Base-by-base conservation (phyloP, 2,329 filamentous ascomycete species). In the Capronia americana region DNA sequence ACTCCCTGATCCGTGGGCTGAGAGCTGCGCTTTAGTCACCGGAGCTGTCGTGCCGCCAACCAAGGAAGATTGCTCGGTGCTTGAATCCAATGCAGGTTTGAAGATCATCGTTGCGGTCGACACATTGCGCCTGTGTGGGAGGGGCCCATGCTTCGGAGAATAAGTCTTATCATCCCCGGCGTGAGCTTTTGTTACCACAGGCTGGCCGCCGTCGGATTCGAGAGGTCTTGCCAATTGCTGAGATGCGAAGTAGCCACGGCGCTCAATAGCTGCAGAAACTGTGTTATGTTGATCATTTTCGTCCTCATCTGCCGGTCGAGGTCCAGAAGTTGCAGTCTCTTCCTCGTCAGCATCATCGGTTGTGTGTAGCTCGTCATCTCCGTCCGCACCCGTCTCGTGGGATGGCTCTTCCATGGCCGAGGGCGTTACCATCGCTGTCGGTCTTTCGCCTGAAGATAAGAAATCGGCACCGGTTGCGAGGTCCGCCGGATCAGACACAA, bases 31-130 rank as follows among this genome's bases (percentile, higher is more conserved):
- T 20, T 59, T 68, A 20, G 46, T n/a, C 7, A 44, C 38, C 3
- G 57, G 53, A 24, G 44, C 55, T 11, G 30, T 55, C 4, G 56
- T 63, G n/a, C 51, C 66, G 7, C 61, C 63, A 30, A 34, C 7
- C 10, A 58, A 64, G 6, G 63, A 63, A 23, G 61, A 67, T 20
- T 69, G 63, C 20, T 72, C 70, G 6, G 66, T 67, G 48, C 63
- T 61, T 2, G 70, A 68, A 20, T 72, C 72, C 5, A 65, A 80
- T 34, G 87, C 81, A 0, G 93, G 93, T 38, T 91, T 93, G 79
- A 91, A 96, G 0, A 97, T 82, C 61, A 96, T 93, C 0, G 93
- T 97, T 72, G 89, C 92, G 23, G 88, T 90, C 0, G 93, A 97
- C 3, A 90, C 77, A 12, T 92, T 93, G 44, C 93, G 89, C 63